Evolutionary conservation across 495 filamentous ascomycete species (phyloP).

Genomic region (Tuber aestivum): DNA sequence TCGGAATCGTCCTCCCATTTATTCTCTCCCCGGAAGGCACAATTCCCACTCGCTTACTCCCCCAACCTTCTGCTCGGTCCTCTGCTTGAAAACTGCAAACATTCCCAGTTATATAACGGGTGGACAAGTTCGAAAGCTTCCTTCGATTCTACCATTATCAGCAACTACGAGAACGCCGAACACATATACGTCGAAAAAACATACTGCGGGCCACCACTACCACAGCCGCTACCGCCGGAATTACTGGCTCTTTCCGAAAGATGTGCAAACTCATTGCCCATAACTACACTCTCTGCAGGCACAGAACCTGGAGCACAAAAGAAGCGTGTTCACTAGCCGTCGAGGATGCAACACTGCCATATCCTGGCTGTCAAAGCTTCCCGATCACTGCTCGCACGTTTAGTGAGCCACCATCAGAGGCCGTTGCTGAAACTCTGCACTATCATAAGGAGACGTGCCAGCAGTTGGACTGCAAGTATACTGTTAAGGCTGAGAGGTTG

Average conservation of each 20-base stretch:
- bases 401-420: background rate
- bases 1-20: background rate
- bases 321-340: background rate
- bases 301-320: background rate
- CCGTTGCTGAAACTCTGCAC: background rate
- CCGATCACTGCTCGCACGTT: background rate
- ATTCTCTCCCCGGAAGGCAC: too few species aligned
- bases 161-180: background rate
- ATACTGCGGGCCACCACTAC: background rate
- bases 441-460: background rate
- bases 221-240: background rate
- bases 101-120: background rate
- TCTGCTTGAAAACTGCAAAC: background rate
- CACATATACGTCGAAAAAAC: background rate
- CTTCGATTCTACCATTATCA: background rate
- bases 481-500: background rate
- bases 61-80: background rate
- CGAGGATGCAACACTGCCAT: background rate
- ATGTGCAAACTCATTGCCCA: background rate
- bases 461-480: background rate
- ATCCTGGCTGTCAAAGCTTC: background rate
- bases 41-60: background rate
- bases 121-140: background rate
- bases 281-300: background rate
- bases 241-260: background rate